phyloP scores from a whole-genome alignment of 441 rosid species.

The Pelargonium cotyledonis region DNA sequence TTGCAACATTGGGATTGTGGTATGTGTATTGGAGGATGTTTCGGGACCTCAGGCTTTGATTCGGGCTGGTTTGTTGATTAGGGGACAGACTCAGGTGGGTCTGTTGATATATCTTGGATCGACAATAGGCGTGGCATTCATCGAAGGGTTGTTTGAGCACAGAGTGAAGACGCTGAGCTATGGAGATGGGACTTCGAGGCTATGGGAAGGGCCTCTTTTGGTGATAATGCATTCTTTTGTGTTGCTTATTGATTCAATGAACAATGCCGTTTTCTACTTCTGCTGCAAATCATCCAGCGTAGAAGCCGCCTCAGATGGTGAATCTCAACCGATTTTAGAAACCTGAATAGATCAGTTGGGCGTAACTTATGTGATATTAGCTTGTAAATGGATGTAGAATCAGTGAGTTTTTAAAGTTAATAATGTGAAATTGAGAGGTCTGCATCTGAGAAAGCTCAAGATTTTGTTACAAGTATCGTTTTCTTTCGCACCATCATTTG shows the following conservation, averaged over 20 bases:
- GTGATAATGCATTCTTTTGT: constrained; percentile 82
- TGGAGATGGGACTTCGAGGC: constrained; percentile 85
- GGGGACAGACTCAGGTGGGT: constrained; percentile 89
- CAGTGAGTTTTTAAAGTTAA: too few relatives aligned
- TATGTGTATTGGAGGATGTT: constrained; percentile 79
- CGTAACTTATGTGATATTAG: too few relatives aligned
- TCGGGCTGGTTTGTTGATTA: constrained; percentile 56
- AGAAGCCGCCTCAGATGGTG: constrained; percentile 40
- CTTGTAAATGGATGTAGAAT: too few relatives aligned
- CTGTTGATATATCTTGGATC: constrained; percentile 75
- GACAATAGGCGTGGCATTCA: constrained; percentile 66
- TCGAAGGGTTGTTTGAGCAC: constrained; percentile 86
- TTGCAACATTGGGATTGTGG: constrained; percentile 66
- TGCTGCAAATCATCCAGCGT: constrained; percentile 64
- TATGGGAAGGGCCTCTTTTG: constrained; percentile 89
- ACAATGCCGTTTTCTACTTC: constrained; percentile 81
- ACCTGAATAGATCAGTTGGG: too few relatives aligned
- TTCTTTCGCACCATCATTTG: too few relatives aligned
- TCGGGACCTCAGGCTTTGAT: constrained; percentile 68
- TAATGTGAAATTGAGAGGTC: too few relatives aligned
- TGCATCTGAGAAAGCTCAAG: too few relatives aligned
- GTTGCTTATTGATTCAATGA: constrained; percentile 75
- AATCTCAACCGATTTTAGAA: constrained; percentile 46
- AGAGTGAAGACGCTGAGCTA: constrained; percentile 78
- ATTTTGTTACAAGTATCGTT: too few relatives aligned